Evolutionary conservation across 129 eudicot genomes (phyloP), one percentile per base, ranked within the genome.

Genomic region (Calendula officinalis): DNA sequence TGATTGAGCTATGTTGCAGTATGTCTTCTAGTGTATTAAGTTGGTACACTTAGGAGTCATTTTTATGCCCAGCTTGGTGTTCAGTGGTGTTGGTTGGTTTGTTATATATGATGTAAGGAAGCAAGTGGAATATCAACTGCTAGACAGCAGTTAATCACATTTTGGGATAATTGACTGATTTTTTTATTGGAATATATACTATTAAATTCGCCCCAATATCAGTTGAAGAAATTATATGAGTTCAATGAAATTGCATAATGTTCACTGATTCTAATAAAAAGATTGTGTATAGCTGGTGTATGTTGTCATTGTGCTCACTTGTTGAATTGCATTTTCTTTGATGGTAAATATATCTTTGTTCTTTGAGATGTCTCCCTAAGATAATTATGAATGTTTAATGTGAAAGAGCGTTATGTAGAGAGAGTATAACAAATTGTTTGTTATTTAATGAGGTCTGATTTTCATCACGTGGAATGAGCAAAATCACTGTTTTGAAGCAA

Each of bases 101-200:
- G 30, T 22, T 22, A 22, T 22, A 22, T 22, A 22, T 22, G 30
- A 27, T 27, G 62, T 0, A 22, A 22, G 30, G 30, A 22, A 22
- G 30, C 30, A 22, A 22, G 30, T 61, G 10, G 37, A 30, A 22
- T 56, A 56, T 56, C 30, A 22, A 22, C 30, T 22, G 30, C 30
- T 22, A 40, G 60, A 3, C 2, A 4, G 8, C 0, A 38, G 32
- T 73, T 38, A 44, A 40, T 39, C 56, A n/a, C 17, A 17, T 16
- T 72, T 22, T 22, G 30, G 50, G 32, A 68, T 32, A 4, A 22
- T 50, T 5, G 13, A 30, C 10, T 13, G 58, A 12, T 48, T 59
- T 44, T 5, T 63, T 62, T 9, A 62, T 50, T 14, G 44, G 41
- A 71, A 41, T 70, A 10, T 70, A 10, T 4, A 8, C 34, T 22